Percentiles rank a stretch among this genome's conserved stretches.
Conservation (phyloP, 805 yeast genomes). For the Yamadazyma tumulicola region DNA sequence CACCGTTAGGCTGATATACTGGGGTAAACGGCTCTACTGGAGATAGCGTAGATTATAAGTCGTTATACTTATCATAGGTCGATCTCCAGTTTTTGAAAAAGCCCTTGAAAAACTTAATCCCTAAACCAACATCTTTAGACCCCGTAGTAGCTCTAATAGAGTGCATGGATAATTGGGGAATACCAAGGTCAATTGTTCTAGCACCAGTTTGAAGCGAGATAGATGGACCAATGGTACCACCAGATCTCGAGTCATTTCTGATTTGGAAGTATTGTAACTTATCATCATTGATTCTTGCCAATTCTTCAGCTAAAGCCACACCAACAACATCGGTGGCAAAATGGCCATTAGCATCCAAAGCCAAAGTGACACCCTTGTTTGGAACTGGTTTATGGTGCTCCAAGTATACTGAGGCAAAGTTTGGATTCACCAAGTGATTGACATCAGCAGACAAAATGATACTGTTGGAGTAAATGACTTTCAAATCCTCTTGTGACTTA, state of each 20-base stretch:
- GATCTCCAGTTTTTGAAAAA: constrained; percentile 67
- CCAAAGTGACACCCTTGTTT: constrained; percentile 68
- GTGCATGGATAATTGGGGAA: constrained; percentile 84
- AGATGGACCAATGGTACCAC: constrained; percentile 85
- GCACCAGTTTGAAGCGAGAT: constrained; percentile 65
- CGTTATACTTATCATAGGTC: constrained; percentile 51
- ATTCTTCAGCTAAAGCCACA: constrained; percentile 62
- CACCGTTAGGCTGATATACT: no score
- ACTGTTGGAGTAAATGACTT: constrained; percentile 64
- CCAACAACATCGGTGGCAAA: constrained; percentile 82
- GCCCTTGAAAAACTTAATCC: constrained; percentile 65
- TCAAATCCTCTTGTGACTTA: constrained; percentile 25
- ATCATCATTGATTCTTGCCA: constrained; percentile 65
- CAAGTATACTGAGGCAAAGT: constrained; percentile 62
- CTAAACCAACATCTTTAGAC: constrained; percentile 71
- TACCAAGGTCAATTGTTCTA: constrained; percentile 76
- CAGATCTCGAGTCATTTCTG: constrained; percentile 79
- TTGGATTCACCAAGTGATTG: constrained; percentile 77
- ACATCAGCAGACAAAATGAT: constrained; percentile 83
- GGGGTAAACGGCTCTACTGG: no score
- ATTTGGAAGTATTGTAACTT: constrained; percentile 78
- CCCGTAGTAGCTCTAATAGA: constrained; percentile 81
- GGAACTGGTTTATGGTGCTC: constrained; percentile 79
- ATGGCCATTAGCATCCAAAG: constrained; percentile 76
- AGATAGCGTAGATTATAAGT: constrained; percentile 20